A percentile compares a stretch with the other conserved stretches of the same genome.
Evolutionary conservation across 257 asterid genomes (phyloP).

Genomic region (Capsicum pubescens): DNA sequence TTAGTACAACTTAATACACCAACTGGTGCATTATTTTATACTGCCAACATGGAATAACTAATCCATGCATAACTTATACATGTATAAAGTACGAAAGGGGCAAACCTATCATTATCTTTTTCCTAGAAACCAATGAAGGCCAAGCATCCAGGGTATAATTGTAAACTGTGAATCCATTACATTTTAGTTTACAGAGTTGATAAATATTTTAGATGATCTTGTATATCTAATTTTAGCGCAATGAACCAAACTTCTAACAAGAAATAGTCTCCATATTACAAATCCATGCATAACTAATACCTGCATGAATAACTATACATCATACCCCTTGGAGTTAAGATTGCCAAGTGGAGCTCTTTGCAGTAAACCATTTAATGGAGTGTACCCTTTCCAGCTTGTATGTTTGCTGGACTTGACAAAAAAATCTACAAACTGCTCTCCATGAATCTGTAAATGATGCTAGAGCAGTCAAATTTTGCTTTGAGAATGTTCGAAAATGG

Average conservation of each 20-base stretch:
- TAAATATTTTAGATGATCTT: background rate
- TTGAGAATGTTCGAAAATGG: background rate
- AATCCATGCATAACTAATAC: background rate
- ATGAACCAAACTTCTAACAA: background rate
- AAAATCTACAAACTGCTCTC: background rate
- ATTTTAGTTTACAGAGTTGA: background rate
- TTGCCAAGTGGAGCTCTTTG: background rate
- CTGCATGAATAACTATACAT: background rate
- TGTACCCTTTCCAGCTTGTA: background rate
- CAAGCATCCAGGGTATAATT: background rate
- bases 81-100: background rate
- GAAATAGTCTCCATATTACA: background rate
- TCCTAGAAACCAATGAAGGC: background rate
- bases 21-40: background rate
- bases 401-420: background rate
- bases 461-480: background rate
- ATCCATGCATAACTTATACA: background rate
- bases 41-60: background rate
- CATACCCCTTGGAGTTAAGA: constrained; percentile 5
- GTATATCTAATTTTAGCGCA: background rate
- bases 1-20: background rate
- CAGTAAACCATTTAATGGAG: background rate
- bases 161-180: background rate
- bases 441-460: constrained; percentile 9
- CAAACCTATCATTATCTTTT: background rate